Percentiles rank a stretch among this genome's conserved stretches.
These are phyloP conservation scores for Aurantiochytrium sp. DNA, from an alignment of 108 stramenopile genomes.

Conservation along the genomic window DNA sequence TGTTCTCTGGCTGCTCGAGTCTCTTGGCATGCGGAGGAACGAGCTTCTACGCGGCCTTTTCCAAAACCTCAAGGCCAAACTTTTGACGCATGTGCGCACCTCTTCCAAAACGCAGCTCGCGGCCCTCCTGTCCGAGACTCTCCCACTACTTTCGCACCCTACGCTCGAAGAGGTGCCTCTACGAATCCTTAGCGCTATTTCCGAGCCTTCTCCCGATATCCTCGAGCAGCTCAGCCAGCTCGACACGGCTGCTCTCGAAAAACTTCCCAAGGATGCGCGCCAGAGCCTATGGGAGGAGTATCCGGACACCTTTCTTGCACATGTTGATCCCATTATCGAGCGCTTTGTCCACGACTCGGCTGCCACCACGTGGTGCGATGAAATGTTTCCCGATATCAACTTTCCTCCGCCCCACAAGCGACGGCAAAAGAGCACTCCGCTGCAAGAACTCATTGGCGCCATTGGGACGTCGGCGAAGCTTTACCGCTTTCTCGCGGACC, in stretches of 20 bases:
- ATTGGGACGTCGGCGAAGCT: not conserved
- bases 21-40: not conserved
- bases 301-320: not conserved
- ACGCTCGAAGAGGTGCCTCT: not conserved
- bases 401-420: conserved; percentile 2
- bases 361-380: not conserved
- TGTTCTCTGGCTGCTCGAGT: not conserved
- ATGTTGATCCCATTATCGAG: not conserved
- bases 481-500: not conserved
- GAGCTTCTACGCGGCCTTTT: not conserved
- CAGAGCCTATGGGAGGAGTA: not conserved
- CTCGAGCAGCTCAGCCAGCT: conserved; percentile 8
- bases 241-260: not conserved
- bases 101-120: not conserved
- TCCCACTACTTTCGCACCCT: not conserved
- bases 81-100: not conserved
- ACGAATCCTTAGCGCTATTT: not conserved
- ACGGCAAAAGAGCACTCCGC: not conserved
- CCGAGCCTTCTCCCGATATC: not conserved
- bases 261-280: not conserved
- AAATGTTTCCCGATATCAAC: not conserved
- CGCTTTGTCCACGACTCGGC: not conserved
- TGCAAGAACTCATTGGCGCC: not conserved
- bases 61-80: not conserved
- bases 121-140: not conserved